Evolutionary conservation across 1,139 yeast species (phyloP), one percentile per base, ranked within the genome.

Genomic region (Suhomyces terraborum): DNA sequence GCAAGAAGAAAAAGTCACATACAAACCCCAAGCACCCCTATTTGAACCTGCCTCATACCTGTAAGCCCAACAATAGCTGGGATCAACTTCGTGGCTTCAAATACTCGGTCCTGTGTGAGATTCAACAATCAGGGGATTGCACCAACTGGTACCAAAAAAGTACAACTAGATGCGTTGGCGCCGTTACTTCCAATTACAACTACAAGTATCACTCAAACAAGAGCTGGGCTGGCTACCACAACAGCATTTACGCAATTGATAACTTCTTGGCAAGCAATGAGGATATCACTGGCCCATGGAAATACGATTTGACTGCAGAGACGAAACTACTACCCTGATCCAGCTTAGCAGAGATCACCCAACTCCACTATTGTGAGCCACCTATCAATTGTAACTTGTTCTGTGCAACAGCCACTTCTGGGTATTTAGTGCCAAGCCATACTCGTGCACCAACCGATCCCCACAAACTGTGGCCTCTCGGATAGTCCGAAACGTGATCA

Each of bases 401-500:
- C 19, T 27, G 13, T 19, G 21, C 21, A 27, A 16, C 31, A 17
- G 21, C 31, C 21, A 16, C 20, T 16, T 4, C 19, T 27, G 3
- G 12, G 12, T 18, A 27, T 18, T 12, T 7, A 14, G 9, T 27
- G 35, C 27, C 26, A 32, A 32, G 27, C 25, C 26, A 9, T 3
- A 13, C 27, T 14, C 36, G 38, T 33, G 32, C 27, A 8, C 35
- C 9, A n/a, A 23, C 23, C 31, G 22, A 31, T 30, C 33, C 33
- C 36, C 35, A 16, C 35, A 40, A 26, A 36, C 28, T 35, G 37
- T 36, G 35, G 39, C 30, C 36, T 29, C 17, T 8, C 22, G 24
- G 32, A 29, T 13, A 35, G 26, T 36, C 40, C 34, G 42, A 39
- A 42, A 39, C 43, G 46, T 42, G 46, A 40, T 40, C 43, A 40